phyloP scores from a whole-genome alignment of 225 moss, liverwort and hornwort species.

The Asterella californica region DNA sequence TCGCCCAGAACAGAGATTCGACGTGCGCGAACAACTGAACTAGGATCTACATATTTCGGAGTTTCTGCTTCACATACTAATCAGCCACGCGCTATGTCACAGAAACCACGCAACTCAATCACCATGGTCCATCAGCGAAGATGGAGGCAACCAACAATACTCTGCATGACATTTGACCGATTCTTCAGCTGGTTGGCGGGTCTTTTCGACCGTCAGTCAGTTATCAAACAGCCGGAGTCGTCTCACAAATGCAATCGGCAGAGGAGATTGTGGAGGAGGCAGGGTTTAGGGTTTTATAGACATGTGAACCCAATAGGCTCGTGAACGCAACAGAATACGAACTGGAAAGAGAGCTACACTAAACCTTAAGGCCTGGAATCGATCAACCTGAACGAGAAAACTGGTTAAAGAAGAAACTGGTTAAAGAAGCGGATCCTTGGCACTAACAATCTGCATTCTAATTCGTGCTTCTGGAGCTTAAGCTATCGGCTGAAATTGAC shows the following conservation, averaged over 20 bases:
- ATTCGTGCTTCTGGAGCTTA: background rate
- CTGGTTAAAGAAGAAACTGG: background rate
- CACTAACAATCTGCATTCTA: background rate
- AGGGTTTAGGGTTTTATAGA: conserved; percentile 8
- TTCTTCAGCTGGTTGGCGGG: background rate
- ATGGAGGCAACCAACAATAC: background rate
- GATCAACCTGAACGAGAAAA: background rate
- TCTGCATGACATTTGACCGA: background rate
- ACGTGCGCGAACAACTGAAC: too few relatives aligned
- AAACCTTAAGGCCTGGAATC: background rate
- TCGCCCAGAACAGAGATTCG: too few relatives aligned
- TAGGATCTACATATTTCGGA: background rate
- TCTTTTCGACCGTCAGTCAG: background rate
- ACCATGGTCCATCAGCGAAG: background rate
- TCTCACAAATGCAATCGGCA: background rate
- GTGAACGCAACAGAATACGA: background rate
- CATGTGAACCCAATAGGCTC: conserved; percentile 6
- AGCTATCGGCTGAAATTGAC: background rate
- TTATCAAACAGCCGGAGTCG: background rate
- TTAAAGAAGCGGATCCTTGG: background rate
- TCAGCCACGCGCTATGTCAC: background rate
- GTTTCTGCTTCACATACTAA: background rate
- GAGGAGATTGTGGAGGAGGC: conserved; percentile 6
- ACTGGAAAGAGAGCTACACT: conserved; percentile 9
- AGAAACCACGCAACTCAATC: background rate